phyloP scores from a whole-genome alignment of 2,329 filamentous ascomycete genomes.

The Colletotrichum destructivum region DNA sequence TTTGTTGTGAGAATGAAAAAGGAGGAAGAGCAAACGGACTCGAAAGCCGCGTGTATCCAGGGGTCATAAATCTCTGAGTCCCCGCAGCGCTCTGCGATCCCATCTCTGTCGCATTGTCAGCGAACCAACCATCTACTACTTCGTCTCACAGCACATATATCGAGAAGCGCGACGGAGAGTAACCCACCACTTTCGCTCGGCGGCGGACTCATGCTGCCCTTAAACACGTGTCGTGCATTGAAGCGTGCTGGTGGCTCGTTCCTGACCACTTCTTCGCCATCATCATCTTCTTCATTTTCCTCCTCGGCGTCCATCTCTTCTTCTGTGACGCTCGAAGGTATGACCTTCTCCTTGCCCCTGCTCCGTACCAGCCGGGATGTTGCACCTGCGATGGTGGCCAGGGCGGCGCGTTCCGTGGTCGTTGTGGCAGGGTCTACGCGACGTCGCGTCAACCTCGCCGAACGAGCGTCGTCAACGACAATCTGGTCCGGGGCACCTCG shows the following conservation, averaged over 20 bases:
- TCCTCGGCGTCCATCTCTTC: conserved; percentile 7
- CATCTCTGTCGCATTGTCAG: conserved; percentile 25
- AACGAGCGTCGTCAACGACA: conserved; percentile 3
- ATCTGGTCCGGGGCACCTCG: conserved; percentile 5
- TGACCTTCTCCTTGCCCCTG: conserved; percentile 10
- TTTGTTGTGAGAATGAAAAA: not conserved
- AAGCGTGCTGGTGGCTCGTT: conserved; percentile 17
- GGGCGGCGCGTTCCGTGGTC: conserved; percentile 5
- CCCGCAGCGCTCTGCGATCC: conserved; percentile 24
- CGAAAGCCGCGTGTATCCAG: conserved; percentile 24
- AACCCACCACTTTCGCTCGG: conserved; percentile 36
- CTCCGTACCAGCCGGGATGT: conserved; percentile 2
- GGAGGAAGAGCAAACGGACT: conserved; percentile 15
- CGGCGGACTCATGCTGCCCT: conserved; percentile 32
- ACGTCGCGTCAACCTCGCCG: conserved; percentile 24
- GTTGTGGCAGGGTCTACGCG: not conserved
- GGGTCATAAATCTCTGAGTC: conserved; percentile 4
- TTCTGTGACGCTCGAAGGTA: conserved; percentile 8
- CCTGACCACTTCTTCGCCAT: not conserved
- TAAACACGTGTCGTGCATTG: conserved; percentile 19
- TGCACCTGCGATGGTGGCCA: not conserved
- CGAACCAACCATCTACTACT: no score
- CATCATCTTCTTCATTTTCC: conserved; percentile 6
- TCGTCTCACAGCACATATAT: not conserved
- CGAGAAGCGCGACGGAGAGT: not conserved